These are phyloP conservation scores for Mycena alexandri DNA, from an alignment of 768 basidiomycete species.

Conservation along the genomic window DNA sequence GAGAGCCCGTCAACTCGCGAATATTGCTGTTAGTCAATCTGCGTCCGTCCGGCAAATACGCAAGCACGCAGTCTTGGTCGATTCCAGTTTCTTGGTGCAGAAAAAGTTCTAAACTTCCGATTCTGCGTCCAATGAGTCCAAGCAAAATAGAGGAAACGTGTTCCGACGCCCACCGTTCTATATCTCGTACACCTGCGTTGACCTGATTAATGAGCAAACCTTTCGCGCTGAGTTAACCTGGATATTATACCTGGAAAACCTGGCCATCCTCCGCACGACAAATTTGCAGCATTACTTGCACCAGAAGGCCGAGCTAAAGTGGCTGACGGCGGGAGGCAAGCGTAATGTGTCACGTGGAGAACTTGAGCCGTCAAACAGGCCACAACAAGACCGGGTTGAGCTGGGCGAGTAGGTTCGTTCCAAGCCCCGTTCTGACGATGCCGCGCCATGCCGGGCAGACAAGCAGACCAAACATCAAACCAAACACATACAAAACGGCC, in stretches of 20 bases:
- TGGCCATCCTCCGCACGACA: constrained; percentile 76
- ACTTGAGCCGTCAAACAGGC: too few relatives aligned
- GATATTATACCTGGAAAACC: constrained; percentile 63
- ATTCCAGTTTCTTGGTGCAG: constrained; percentile 80
- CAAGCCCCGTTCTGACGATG: constrained; percentile 10
- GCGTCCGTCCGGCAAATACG: constrained; percentile 85
- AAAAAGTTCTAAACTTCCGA: constrained; percentile 77
- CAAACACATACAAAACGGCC: not conserved
- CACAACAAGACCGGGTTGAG: too few relatives aligned
- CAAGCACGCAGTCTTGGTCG: constrained; percentile 75
- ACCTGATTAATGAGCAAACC: constrained; percentile 53
- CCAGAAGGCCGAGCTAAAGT: not conserved
- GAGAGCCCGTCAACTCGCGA: constrained; percentile 79
- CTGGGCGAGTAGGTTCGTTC: constrained; percentile 10
- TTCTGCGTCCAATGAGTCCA: constrained; percentile 52
- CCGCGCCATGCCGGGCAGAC: not conserved
- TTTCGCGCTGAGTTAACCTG: not conserved
- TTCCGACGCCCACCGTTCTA: constrained; percentile 70
- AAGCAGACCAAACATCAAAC: not conserved
- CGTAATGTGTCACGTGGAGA: too few relatives aligned
- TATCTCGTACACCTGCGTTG: constrained; percentile 78
- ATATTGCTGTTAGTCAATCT: constrained; percentile 79
- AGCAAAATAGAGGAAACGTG: constrained; percentile 8
- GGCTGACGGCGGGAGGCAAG: too few relatives aligned
- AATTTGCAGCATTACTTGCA: constrained; percentile 66